phyloP scores from a whole-genome alignment of 495 filamentous ascomycete species.

The Talaromyces stipitatus region DNA sequence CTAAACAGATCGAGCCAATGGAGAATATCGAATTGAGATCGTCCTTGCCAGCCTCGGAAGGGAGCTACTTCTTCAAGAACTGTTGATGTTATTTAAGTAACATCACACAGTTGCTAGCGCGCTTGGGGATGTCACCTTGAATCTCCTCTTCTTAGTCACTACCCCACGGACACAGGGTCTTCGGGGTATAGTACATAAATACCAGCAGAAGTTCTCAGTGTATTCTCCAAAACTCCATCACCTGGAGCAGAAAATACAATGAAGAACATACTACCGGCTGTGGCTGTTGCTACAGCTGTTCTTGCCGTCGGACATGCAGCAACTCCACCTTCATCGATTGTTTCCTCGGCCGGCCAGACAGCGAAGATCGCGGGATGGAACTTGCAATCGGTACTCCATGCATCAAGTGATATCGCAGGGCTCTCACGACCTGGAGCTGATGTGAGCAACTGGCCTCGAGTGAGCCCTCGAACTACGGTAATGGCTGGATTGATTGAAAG shows the following conservation, averaged over 20 bases:
- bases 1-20: not conserved
- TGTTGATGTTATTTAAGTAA: not conserved
- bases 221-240: not conserved
- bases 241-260: not conserved
- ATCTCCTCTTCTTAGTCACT: not conserved
- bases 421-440: conserved; percentile 42
- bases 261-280: not conserved
- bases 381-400: conserved; percentile 39
- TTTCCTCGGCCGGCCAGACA: conserved; percentile 28
- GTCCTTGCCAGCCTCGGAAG: not conserved
- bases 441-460: conserved; percentile 45
- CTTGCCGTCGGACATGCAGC: not conserved
- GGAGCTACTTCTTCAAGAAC: too few relatives aligned
- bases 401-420: conserved; percentile 22
- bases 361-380: conserved; percentile 48
- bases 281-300: not conserved
- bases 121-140: not conserved
- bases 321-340: conserved; percentile 7
- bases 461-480: conserved; percentile 44
- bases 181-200: not conserved
- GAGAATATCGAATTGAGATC: not conserved
- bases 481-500: conserved; percentile 50
- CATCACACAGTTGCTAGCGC: not conserved
- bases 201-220: not conserved
- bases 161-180: not conserved